phyloP scores from a whole-genome alignment of 176 grass and related monocot species.

The Alloteropsis semialata region DNA sequence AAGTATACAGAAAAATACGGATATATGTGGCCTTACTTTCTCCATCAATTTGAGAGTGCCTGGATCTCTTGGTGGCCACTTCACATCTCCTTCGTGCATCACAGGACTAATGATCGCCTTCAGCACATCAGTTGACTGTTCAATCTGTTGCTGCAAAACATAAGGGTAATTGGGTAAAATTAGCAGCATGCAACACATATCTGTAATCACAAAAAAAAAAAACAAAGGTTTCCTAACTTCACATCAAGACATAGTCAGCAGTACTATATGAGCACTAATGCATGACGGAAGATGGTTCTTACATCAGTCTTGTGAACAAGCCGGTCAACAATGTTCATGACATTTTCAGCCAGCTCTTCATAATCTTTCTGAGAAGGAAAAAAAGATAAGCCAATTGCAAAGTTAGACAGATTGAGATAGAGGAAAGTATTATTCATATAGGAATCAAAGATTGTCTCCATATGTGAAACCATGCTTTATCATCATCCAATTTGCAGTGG shows the following conservation, averaged over 20 bases:
- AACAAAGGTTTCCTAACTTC: no score
- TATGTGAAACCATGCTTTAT: conserved; percentile 76
- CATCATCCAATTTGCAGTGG: conserved; percentile 91
- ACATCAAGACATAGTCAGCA: no score
- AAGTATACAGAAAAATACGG: background rate
- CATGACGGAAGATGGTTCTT: conserved; percentile 27
- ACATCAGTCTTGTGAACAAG: conserved; percentile 97
- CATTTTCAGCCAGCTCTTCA: conserved; percentile 71
- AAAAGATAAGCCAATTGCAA: background rate
- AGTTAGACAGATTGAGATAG: conserved; percentile 3
- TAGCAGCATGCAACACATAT: no score
- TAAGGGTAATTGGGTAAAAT: background rate
- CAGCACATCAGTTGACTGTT: conserved; percentile 84
- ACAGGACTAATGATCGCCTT: conserved; percentile 78
- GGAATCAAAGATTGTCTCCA: conserved; percentile 25
- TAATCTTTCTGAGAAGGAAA: conserved; percentile 71
- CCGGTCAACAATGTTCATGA: conserved; percentile 87
- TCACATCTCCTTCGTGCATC: conserved; percentile 59
- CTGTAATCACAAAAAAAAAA: no score
- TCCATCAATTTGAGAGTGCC: conserved; percentile 74
- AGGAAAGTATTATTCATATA: background rate
- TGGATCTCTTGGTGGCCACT: conserved; percentile 76
- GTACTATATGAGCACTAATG: background rate
- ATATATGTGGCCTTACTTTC: conserved; percentile 37
- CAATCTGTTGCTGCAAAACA: conserved; percentile 77